A percentile compares a stretch with the other conserved stretches of the same genome.
phyloP scores from a whole-genome alignment of 768 basidiomycete genomes.

The Podaxis mareebaensis region DNA sequence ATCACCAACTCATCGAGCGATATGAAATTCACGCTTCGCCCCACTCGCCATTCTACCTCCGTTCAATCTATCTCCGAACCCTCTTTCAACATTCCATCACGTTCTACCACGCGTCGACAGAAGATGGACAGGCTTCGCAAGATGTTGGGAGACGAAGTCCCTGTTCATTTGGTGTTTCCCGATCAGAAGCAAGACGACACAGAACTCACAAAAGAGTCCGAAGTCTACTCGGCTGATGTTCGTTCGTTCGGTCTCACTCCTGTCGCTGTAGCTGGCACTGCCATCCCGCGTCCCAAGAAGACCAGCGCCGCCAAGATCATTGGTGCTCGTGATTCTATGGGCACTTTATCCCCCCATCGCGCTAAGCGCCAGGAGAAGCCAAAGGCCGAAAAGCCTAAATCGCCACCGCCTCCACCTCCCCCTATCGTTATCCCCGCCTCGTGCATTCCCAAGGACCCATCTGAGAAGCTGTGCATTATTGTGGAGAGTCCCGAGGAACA shows the following conservation, averaged over 20 bases:
- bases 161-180: constrained; percentile 61
- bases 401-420: constrained; percentile 17
- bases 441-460: constrained; percentile 12
- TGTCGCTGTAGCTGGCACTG: constrained; percentile 5
- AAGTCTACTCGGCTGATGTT: neutral
- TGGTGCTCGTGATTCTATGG: constrained; percentile 25
- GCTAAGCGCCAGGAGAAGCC: constrained; percentile 13
- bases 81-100: constrained; percentile 41
- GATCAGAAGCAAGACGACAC: constrained; percentile 6
- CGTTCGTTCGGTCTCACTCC: neutral
- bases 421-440: constrained; percentile 14
- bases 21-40: constrained; percentile 18
- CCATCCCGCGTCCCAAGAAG: constrained; percentile 14
- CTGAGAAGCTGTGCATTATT: constrained; percentile 29
- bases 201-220: neutral
- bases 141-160: constrained; percentile 64
- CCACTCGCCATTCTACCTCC: constrained; percentile 21
- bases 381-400: constrained; percentile 11
- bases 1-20: constrained; percentile 3
- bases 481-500: constrained; percentile 38
- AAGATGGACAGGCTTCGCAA: constrained; percentile 68
- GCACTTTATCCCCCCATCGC: constrained; percentile 8
- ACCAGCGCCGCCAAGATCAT: constrained; percentile 20
- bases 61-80: constrained; percentile 31
- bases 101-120: constrained; percentile 41